Evolutionary conservation across 768 basidiomycete species (phyloP).

Genomic region (Suillus variegatus): DNA sequence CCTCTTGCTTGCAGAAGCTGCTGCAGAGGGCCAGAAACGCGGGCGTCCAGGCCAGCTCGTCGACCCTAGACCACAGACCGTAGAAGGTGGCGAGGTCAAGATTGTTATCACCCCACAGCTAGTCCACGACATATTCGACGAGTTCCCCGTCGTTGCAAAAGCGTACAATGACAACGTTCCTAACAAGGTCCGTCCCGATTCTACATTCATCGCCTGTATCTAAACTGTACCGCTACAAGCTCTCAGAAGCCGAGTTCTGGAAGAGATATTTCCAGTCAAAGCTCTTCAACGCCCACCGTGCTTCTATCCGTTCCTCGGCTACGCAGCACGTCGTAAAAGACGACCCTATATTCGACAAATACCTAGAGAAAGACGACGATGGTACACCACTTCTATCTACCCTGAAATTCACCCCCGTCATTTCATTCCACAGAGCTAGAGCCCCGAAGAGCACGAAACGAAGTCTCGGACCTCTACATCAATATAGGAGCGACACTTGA

Average conservation of each 20-base stretch:
- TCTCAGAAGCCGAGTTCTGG: conserved; percentile 94
- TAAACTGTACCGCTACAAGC: conserved; percentile 42
- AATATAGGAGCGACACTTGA: conserved; percentile 86
- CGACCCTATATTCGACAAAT: conserved; percentile 93
- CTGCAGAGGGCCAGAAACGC: conserved; percentile 69
- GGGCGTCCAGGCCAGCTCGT: conserved; percentile 87
- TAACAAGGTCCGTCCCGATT: conserved; percentile 53
- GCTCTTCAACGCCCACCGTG: conserved; percentile 92
- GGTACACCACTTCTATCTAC: conserved; percentile 43
- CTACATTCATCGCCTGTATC: conserved; percentile 11
- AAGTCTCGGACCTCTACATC: conserved; percentile 74
- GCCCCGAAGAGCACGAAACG: conserved; percentile 68
- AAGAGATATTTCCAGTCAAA: conserved; percentile 95
- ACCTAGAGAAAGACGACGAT: conserved; percentile 95
- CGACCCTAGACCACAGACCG: conserved; percentile 83
- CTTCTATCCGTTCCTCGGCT: conserved; percentile 86
- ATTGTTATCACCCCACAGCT: conserved; percentile 90
- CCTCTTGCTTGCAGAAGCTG: conserved; percentile 73
- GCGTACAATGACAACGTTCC: conserved; percentile 95
- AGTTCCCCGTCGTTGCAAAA: conserved; percentile 92
- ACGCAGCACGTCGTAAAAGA: conserved; percentile 84
- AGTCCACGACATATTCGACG: conserved; percentile 95
- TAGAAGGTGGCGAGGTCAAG: conserved; percentile 84
- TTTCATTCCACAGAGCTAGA: conserved; percentile 58
- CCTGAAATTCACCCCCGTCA: background rate